Percentiles rank a stretch among this genome's conserved stretches.
Conservation (phyloP, 495 filamentous ascomycete genomes). For the Neurospora sp. region DNA sequence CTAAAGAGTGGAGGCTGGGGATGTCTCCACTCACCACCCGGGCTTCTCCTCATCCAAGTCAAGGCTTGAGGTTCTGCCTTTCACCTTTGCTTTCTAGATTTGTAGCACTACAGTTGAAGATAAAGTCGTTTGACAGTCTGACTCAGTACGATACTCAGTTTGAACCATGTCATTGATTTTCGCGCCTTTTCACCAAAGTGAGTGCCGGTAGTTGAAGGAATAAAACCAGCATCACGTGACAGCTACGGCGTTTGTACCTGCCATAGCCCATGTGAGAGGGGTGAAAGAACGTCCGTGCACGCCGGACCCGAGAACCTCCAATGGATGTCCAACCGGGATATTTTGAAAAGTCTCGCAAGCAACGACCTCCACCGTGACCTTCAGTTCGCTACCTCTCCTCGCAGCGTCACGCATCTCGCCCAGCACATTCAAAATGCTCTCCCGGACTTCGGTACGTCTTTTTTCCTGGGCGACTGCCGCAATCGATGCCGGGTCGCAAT, state of each 20-base stretch:
- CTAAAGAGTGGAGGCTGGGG: not conserved
- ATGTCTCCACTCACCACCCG: not conserved
- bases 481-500: not conserved
- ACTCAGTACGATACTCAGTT: too few species aligned
- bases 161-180: too few species aligned
- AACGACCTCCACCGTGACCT: slow-evolving; percentile 23
- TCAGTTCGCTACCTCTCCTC: not conserved
- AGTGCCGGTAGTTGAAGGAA: not conserved
- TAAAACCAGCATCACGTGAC: not conserved
- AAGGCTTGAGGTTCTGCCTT: not conserved
- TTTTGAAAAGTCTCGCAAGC: slow-evolving; percentile 30
- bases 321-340: slow-evolving; percentile 12
- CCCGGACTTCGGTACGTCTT: slow-evolving; percentile 54
- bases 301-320: slow-evolving; percentile 8
- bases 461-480: not conserved
- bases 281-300: not conserved
- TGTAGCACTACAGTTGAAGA: not conserved
- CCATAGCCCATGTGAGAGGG: not conserved
- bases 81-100: not conserved
- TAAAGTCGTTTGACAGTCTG: too few species aligned
- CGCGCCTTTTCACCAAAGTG: not conserved
- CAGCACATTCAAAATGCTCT: slow-evolving; percentile 45
- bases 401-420: slow-evolving; percentile 12
- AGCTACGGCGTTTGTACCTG: not conserved
- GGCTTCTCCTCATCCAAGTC: not conserved